Evolutionary conservation across 78 protist species (phyloP), one percentile per base, ranked within the genome.

Genomic region (Tieghemostelium lacteum): DNA sequence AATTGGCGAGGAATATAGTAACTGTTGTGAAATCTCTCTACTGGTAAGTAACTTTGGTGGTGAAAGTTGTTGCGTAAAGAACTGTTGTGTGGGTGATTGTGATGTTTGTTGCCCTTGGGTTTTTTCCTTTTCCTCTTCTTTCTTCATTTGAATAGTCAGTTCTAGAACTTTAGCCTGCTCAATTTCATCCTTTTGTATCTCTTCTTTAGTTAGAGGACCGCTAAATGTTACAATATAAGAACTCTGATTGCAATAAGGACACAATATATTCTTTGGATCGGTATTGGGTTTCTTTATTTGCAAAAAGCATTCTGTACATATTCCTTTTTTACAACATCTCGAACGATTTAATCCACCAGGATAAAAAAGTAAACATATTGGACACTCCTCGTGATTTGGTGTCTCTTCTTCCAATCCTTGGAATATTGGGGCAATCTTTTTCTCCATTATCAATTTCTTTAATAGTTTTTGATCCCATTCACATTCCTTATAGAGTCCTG

Each of bases 171-270:
- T 83, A 19, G 76, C 80, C 29, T 83, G 76, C 49, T 83, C 91
- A 2, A 70, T 19, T 26, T 83, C 91, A 69, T 83, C 91, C 31
- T 69, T 83, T 58, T 69, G 77, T 6, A 83, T 40, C 31, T 83
- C 91, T 12, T 83, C 91, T 12, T 60, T 66, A 33, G 91, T 31
- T 40, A 83, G 29, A 29, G 91, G 91, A 24, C 91, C 91, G 16
- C 78, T 69, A 36, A 67, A 83, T 5, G 52, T 40, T 20, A 83
- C 91, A 28, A 33, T n/a, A 62, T 83, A 83, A 2, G 77, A 72
- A n/a, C 49, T 20, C 52, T 83, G 91, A 69, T 83, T 83, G 60
- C 91, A 83, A 83, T 69, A 83, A 39, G 91, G 91, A 69, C 91
- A 83, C 26, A 37, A 28, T 28, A 83, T 57, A 55, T 39, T 14